These are phyloP conservation scores for Plasmodium knowlesi DNA, from an alignment of 169 alveolate genomes.

Conservation along the genomic window DNA sequence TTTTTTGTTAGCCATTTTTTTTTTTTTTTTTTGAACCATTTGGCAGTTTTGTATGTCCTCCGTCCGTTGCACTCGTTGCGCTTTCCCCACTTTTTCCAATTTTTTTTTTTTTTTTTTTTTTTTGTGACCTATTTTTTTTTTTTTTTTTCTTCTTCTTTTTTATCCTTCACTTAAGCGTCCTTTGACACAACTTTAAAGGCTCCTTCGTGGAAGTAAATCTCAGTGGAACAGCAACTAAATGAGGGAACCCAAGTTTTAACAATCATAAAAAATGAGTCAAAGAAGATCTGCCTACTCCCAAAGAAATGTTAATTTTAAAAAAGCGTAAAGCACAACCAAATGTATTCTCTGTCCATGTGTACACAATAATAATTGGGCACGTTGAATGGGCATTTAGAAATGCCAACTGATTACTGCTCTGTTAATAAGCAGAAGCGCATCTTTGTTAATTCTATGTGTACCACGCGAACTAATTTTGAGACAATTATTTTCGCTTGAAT, in stretches of 20 bases:
- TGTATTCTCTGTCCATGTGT: neutral
- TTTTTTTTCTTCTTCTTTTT: neutral
- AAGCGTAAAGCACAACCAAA: slow-evolving; percentile 11
- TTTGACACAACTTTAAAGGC: neutral
- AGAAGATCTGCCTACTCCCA: slow-evolving; percentile 47
- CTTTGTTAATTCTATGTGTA: neutral
- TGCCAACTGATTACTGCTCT: neutral
- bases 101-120: neutral
- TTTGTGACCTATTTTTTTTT: slow-evolving; percentile 1
- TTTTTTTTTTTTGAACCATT: neutral
- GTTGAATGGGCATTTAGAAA: neutral
- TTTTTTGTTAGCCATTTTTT: slow-evolving; percentile 8
- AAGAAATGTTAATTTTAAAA: slow-evolving; percentile 47
- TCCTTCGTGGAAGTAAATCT: neutral
- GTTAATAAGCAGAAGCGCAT: neutral
- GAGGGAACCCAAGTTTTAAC: neutral
- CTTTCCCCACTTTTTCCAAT: neutral
- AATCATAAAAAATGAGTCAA: slow-evolving; percentile 29
- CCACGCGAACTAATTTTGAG: neutral
- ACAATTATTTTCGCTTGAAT: neutral
- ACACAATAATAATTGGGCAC: neutral
- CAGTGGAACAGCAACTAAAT: neutral
- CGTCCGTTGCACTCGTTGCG: neutral
- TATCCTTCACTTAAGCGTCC: neutral
- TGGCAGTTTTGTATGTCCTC: neutral